Conservation (phyloP, 768 basidiomycete species). For the Termitomyces eurrhizus region DNA sequence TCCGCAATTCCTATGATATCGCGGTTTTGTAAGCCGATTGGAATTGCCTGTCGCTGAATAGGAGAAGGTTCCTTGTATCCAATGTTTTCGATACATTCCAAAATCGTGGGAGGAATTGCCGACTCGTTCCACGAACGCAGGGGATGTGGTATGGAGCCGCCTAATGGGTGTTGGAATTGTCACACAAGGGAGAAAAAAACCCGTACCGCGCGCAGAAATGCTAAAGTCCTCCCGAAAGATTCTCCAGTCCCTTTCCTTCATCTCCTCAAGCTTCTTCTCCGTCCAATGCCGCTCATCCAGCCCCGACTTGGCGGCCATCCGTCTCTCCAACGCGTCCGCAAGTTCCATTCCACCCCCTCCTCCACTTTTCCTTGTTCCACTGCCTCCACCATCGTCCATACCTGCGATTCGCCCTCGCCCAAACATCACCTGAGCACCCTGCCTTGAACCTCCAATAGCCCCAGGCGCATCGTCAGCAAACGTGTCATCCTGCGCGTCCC, state of each 20-base stretch:
- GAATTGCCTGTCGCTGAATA: slow-evolving; percentile 98
- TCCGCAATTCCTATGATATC: slow-evolving; percentile 99
- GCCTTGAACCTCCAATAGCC: slow-evolving; percentile 64
- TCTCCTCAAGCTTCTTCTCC: slow-evolving; percentile 86
- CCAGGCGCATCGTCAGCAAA: slow-evolving; percentile 73
- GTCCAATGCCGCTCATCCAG: slow-evolving; percentile 98
- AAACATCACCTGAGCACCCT: slow-evolving; percentile 87
- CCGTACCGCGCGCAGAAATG: slow-evolving; percentile 81
- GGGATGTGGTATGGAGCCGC: slow-evolving; percentile 92
- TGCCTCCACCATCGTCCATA: slow-evolving; percentile 74
- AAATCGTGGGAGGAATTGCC: slow-evolving; percentile 68
- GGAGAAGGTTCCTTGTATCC: slow-evolving; percentile 97
- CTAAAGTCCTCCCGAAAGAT: slow-evolving; percentile 99
- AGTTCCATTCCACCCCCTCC: slow-evolving; percentile 43
- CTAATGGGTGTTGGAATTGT: slow-evolving; percentile 32
- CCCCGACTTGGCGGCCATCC: slow-evolving; percentile 75
- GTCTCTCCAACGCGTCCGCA: slow-evolving; percentile 79
- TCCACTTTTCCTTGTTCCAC: slow-evolving; percentile 32
- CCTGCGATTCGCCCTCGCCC: slow-evolving; percentile 81
- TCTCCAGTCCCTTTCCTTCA: slow-evolving; percentile 98
- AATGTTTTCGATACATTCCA: slow-evolving; percentile 83
- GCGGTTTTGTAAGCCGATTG: slow-evolving; percentile 94
- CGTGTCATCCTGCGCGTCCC: slow-evolving; percentile 97
- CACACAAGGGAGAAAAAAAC: slow-evolving; percentile 16
- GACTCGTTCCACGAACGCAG: slow-evolving; percentile 92